phyloP scores from a whole-genome alignment of 768 basidiomycete species.

The Mycena pura region DNA sequence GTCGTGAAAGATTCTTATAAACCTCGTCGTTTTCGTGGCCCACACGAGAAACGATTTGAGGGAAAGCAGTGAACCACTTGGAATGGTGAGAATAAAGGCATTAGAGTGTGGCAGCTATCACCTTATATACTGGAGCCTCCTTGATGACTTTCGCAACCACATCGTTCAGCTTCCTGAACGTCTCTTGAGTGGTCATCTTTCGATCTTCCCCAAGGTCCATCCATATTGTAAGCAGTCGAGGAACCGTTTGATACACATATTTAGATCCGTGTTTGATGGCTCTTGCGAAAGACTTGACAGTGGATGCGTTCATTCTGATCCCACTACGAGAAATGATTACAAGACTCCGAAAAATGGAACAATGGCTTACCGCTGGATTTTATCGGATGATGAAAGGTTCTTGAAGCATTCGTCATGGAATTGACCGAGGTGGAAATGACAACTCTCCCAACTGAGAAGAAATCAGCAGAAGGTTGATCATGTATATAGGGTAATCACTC shows the following conservation, averaged over 20 bases:
- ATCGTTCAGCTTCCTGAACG: slow-evolving; percentile 63
- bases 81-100: slow-evolving; percentile 1
- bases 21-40: slow-evolving; percentile 73
- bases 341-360: not conserved
- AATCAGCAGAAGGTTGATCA: slow-evolving; percentile 3
- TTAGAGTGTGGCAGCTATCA: slow-evolving; percentile 31
- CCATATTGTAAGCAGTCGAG: slow-evolving; percentile 94
- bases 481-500: slow-evolving; percentile 45
- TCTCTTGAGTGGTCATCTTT: slow-evolving; percentile 36
- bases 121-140: slow-evolving; percentile 82
- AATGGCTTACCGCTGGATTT: slow-evolving; percentile 48
- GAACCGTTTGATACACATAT: slow-evolving; percentile 95
- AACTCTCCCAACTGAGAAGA: slow-evolving; percentile 78
- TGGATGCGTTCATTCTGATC: slow-evolving; percentile 67
- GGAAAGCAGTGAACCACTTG: slow-evolving; percentile 96
- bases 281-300: slow-evolving; percentile 69
- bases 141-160: slow-evolving; percentile 61
- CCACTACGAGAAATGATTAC: slow-evolving; percentile 46
- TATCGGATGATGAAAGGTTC: slow-evolving; percentile 52
- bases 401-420: slow-evolving; percentile 86
- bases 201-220: slow-evolving; percentile 82
- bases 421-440: slow-evolving; percentile 84
- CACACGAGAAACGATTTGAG: slow-evolving; percentile 95
- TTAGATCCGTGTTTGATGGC: slow-evolving; percentile 88
- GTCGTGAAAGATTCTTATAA: slow-evolving; percentile 60